Conservation (phyloP, 495 filamentous ascomycete genomes). For the Cryomyces antarcticus region DNA sequence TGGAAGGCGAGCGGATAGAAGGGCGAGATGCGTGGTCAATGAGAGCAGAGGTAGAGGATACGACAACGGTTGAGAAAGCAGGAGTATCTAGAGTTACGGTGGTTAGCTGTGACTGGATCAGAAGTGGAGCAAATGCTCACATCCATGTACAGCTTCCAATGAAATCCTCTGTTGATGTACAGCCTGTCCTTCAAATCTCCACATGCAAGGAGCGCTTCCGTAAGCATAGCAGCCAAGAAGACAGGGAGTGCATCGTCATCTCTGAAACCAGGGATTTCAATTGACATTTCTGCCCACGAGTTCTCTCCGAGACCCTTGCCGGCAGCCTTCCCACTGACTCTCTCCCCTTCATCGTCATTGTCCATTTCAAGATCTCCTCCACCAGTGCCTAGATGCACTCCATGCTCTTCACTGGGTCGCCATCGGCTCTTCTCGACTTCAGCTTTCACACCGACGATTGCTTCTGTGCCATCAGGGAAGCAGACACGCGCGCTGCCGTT, state of each 20-base stretch:
- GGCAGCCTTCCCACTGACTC: constrained; percentile 11
- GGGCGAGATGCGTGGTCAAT: constrained; percentile 86
- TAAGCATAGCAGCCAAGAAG: constrained; percentile 69
- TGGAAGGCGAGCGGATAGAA: constrained; percentile 70
- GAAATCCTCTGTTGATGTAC: constrained; percentile 71
- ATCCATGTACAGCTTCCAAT: constrained; percentile 93
- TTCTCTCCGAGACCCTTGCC: constrained; percentile 22
- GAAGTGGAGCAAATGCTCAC: constrained; percentile 28
- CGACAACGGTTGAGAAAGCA: constrained; percentile 76
- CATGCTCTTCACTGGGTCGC: neutral
- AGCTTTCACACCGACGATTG: constrained; percentile 82
- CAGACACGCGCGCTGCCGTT: constrained; percentile 87
- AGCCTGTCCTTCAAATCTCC: constrained; percentile 49
- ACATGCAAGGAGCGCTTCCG: constrained; percentile 66
- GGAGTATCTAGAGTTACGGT: constrained; percentile 43
- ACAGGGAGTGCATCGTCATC: constrained; percentile 84
- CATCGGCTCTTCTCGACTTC: constrained; percentile 56
- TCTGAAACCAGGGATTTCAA: constrained; percentile 68
- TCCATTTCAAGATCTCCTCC: constrained; percentile 12
- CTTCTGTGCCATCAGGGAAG: constrained; percentile 88
- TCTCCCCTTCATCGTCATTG: constrained; percentile 8
- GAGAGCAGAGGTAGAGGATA: constrained; percentile 86
- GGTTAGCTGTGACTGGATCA: neutral
- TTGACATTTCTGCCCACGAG: constrained; percentile 62
- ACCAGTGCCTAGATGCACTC: constrained; percentile 1